Evolutionary conservation across 306 rosid genomes (phyloP), one percentile per base, ranked within the genome.

Genomic region (Rosa multiflora): DNA sequence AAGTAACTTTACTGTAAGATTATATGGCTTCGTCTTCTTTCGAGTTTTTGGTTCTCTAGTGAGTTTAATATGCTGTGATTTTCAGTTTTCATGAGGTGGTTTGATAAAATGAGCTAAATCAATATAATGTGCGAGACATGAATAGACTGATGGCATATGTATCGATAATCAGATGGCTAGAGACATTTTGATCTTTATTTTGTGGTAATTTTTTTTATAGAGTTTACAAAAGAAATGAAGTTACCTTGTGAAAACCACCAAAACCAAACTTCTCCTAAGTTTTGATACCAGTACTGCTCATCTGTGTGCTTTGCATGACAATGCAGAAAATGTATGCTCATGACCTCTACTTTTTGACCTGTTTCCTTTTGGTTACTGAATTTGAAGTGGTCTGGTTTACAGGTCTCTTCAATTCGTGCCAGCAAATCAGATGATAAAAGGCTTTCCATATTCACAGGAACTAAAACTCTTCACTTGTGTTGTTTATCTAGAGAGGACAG

Each of bases 341-440:
- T 43, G 29, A 40, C 48, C 67, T 69, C 26, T 75, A 9, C 46
- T 14, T 75, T 59, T 43, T 43, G 17, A 75, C 43, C 35, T 58
- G 14, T 18, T 43, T 66, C 43, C 56, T 49, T 18, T 29, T 73
- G 73, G 81, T 80, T 79, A 79, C 80, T 80, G 76, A 74, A 55
- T 86, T 68, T 82, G 44, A 75, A 72, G 23, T 48, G 74, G 76
- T 83, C 67, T 88, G 82, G 78, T 55, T 84, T 79, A 40, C 91
- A 95, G 99, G 99, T 95, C 88, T 93, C 99, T 79, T 93, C 98
- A 12, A 83, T 95, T 75, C 98, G 98, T 76, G 90, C 92, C 76
- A 92, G 99, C 93, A 95, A 95, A 87, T 95, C 99, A 62, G 99
- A 95, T 76, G 98, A 95, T 67, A 93, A 90, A 81, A 87, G 99